phyloP scores from a whole-genome alignment of 768 basidiomycete genomes.

The Lactarius hatsudake region DNA sequence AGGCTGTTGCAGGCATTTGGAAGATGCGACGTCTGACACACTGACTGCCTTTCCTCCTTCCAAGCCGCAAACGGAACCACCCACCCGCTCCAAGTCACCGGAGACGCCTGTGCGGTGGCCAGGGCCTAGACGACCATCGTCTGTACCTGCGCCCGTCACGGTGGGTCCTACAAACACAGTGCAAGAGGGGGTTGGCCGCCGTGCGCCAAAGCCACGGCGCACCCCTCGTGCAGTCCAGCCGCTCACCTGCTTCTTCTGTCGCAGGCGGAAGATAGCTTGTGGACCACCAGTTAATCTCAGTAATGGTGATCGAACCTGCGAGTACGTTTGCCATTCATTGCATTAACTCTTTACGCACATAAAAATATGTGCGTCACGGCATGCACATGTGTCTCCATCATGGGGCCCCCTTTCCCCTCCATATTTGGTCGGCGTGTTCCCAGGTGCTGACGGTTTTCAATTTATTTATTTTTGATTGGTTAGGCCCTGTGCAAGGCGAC shows the following conservation, averaged over 20 bases:
- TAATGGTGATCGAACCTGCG: constrained; percentile 18
- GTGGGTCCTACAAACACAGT: neutral
- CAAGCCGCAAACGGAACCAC: too few species aligned
- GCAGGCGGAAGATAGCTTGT: constrained; percentile 23
- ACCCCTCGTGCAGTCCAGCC: constrained; percentile 18
- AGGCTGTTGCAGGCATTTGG: too few species aligned
- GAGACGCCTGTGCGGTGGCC: constrained; percentile 4
- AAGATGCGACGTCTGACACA: too few species aligned
- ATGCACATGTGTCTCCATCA: neutral
- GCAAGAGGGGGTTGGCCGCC: constrained; percentile 5
- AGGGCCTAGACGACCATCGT: neutral
- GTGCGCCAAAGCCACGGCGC: constrained; percentile 22
- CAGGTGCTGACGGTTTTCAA: neutral
- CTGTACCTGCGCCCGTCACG: neutral
- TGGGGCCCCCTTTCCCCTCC: neutral
- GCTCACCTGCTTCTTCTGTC: constrained; percentile 25
- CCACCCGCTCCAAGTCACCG: too few species aligned
- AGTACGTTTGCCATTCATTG: constrained; percentile 12
- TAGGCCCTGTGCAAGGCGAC: constrained; percentile 22
- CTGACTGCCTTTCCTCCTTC: too few species aligned
- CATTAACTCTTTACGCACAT: neutral
- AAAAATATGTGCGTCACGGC: neutral
- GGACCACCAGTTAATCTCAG: constrained; percentile 6
- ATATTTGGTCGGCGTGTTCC: neutral
- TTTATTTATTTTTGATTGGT: neutral